Percentiles rank a stretch among this genome's conserved stretches.
phyloP scores from a whole-genome alignment of 2,329 filamentous ascomycete species.

The Cercospora janseana region DNA sequence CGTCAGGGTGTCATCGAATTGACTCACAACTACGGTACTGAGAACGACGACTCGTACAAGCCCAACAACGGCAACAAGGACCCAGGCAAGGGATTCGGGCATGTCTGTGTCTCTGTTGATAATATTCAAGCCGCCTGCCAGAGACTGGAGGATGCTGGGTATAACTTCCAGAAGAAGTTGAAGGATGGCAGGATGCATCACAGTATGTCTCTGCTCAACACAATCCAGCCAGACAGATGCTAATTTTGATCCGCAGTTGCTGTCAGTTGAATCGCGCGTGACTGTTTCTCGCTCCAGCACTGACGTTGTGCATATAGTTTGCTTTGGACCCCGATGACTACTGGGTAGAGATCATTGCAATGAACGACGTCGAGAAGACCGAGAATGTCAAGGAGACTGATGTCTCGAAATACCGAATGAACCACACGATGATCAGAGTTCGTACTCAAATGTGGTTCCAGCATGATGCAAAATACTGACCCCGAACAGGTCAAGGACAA shows the following conservation, averaged over 20 bases:
- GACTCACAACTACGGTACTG: conserved; percentile 81
- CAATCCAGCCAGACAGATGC: background rate
- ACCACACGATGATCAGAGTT: conserved; percentile 95
- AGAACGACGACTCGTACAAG: conserved; percentile 75
- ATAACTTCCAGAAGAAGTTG: conserved; percentile 93
- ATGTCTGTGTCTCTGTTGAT: conserved; percentile 70
- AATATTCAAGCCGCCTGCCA: conserved; percentile 83
- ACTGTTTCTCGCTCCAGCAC: background rate
- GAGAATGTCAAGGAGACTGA: conserved; percentile 72
- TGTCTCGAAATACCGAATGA: conserved; percentile 65
- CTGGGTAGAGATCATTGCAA: conserved; percentile 75
- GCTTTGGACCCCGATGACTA: conserved; percentile 34
- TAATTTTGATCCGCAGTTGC: background rate
- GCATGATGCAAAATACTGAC: too few relatives aligned
- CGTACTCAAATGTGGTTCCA: too few relatives aligned
- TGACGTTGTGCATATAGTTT: conserved; percentile 8
- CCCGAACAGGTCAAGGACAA: conserved; percentile 76
- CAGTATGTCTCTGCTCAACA: conserved; percentile 40
- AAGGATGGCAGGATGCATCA: conserved; percentile 80
- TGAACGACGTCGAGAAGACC: conserved; percentile 68
- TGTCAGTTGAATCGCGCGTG: background rate
- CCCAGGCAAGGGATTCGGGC: conserved; percentile 76
- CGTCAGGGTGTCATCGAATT: conserved; percentile 79
- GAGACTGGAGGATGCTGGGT: conserved; percentile 84
- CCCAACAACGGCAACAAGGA: conserved; percentile 89